phyloP scores from a whole-genome alignment of 75 land plant species.

The Cryptomeria japonica region DNA sequence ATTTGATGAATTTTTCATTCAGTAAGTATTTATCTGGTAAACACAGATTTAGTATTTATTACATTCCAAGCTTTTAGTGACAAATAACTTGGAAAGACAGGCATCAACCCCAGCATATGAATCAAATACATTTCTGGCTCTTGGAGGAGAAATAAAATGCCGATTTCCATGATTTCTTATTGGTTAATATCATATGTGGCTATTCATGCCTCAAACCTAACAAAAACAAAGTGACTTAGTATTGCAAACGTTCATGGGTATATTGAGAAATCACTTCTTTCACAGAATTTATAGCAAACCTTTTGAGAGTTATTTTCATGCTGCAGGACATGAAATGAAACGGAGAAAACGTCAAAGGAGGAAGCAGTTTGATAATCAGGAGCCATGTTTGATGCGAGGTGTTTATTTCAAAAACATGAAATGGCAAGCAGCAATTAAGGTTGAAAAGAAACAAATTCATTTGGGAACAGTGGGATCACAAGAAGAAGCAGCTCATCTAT shows the following conservation, averaged over 20 bases:
- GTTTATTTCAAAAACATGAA: constrained; percentile 97
- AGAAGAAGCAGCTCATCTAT: constrained; percentile 91
- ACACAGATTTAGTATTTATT: neutral
- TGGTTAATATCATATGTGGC: neutral
- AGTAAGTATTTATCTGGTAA: neutral
- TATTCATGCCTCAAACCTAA: neutral
- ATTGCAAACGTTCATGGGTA: neutral
- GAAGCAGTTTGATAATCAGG: constrained; percentile 69
- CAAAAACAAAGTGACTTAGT: neutral
- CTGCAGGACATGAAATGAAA: constrained; percentile 58
- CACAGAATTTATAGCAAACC: neutral
- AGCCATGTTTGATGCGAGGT: constrained; percentile 85
- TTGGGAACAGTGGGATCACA: constrained; percentile 90
- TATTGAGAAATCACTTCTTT: neutral
- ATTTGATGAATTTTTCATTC: neutral
- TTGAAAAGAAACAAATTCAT: constrained; percentile 96
- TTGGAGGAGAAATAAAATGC: constrained; percentile 1
- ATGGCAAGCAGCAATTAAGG: constrained; percentile 98
- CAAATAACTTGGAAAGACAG: neutral
- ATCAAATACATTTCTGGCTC: neutral
- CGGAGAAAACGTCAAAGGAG: constrained; percentile 83
- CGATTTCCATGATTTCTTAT: neutral
- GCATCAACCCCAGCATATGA: neutral
- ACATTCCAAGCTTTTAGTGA: neutral
- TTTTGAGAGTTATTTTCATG: neutral